A percentile compares a stretch with the other conserved stretches of the same genome.
Evolutionary conservation across 805 yeast species (phyloP).

Genomic region (Priceomyces castillae): DNA sequence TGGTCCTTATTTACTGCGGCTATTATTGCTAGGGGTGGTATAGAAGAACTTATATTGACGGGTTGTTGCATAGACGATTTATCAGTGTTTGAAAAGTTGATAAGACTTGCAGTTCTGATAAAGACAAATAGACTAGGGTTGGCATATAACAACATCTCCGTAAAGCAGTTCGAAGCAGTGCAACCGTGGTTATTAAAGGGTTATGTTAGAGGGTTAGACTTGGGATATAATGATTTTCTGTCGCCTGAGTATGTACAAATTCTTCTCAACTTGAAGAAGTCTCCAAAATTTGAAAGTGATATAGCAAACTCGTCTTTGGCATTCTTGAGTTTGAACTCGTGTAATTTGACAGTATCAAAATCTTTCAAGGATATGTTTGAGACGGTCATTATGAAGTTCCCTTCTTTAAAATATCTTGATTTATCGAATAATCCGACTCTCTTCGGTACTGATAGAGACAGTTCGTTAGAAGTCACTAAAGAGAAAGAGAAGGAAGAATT

Average conservation of each 20-base stretch:
- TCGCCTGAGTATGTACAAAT: constrained; percentile 31
- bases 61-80: constrained; percentile 67
- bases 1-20: constrained; percentile 79
- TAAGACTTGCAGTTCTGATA: constrained; percentile 53
- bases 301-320: constrained; percentile 25
- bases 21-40: constrained; percentile 63
- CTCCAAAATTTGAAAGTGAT: constrained; percentile 16
- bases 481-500: constrained; percentile 5
- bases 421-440: constrained; percentile 65
- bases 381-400: constrained; percentile 49
- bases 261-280: constrained; percentile 30
- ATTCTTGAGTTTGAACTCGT: constrained; percentile 63
- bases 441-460: constrained; percentile 47
- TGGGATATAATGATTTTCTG: constrained; percentile 77
- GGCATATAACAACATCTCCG: constrained; percentile 66
- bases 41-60: constrained; percentile 75
- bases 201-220: constrained; percentile 66
- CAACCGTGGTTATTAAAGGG: constrained; percentile 54
- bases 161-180: constrained; percentile 54
- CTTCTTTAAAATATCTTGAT: constrained; percentile 68
- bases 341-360: constrained; percentile 53
- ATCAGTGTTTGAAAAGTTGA: constrained; percentile 50
- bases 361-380: constrained; percentile 49
- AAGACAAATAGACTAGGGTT: constrained; percentile 67
- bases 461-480: neutral